A percentile compares a stretch with the other conserved stretches of the same genome.
Conservation (phyloP, 2,329 filamentous ascomycete species). For the Parascedosporium putredinis region DNA sequence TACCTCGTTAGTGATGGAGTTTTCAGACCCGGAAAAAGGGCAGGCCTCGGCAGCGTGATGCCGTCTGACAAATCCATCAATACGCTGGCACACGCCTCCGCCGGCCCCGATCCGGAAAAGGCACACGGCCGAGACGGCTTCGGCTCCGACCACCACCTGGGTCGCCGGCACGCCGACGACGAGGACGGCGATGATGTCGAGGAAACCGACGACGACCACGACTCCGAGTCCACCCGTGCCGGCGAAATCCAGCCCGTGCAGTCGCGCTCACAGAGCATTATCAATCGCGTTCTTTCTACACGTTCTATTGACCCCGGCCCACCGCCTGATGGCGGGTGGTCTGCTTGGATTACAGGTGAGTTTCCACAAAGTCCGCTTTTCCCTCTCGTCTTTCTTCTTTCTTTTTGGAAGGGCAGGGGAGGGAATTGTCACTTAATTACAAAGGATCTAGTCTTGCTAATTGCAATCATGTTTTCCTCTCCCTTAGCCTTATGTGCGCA, state of each 20-base stretch:
- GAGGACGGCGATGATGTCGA: constrained; percentile 1
- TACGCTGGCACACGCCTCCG: neutral
- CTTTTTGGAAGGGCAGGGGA: no score
- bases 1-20: neutral
- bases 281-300: constrained; percentile 28
- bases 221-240: neutral
- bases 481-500: constrained; percentile 27
- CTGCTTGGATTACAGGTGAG: constrained; percentile 36
- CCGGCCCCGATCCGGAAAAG: constrained; percentile 7
- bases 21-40: neutral
- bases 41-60: neutral
- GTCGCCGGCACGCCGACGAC: neutral
- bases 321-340: constrained; percentile 38
- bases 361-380: constrained; percentile 1
- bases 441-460: no score
- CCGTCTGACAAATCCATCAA: neutral
- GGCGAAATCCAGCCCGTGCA: constrained; percentile 7
- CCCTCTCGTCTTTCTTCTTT: neutral
- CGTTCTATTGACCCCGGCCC: constrained; percentile 32
- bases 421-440: no score
- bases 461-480: no score
- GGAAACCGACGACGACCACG: neutral
- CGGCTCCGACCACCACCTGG: neutral
- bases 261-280: constrained; percentile 13
- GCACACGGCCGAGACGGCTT: neutral